Conservation (phyloP, 257 asterid species). For the Coffea eugenioides region DNA sequence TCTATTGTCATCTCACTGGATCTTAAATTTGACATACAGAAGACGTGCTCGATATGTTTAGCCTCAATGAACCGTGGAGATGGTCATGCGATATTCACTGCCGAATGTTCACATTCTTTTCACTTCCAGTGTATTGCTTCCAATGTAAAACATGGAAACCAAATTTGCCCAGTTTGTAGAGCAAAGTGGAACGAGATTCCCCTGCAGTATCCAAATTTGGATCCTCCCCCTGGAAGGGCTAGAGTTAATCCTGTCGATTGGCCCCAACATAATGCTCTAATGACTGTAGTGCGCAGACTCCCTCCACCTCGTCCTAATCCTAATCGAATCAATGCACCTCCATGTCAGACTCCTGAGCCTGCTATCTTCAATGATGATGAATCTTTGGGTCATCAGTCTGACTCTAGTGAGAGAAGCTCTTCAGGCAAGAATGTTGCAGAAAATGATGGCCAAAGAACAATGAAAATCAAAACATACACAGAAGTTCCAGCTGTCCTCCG, state of each 20-base stretch:
- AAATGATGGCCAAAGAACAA: conserved; percentile 36
- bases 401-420: conserved; percentile 27
- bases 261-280: conserved; percentile 54
- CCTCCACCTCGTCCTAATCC: conserved; percentile 73
- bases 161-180: conserved; percentile 88
- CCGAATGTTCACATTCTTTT: conserved; percentile 94
- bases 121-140: conserved; percentile 96
- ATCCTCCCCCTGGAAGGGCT: conserved; percentile 46
- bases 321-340: conserved; percentile 38
- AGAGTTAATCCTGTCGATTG: conserved; percentile 55
- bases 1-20: conserved; percentile 14
- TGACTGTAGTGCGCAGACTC: conserved; percentile 59
- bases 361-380: conserved; percentile 84
- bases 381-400: conserved; percentile 52
- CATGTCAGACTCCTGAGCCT: conserved; percentile 69
- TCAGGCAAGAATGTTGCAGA: conserved; percentile 25
- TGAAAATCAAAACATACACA: conserved; percentile 58
- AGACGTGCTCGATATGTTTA: conserved; percentile 86
- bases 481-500: conserved; percentile 65
- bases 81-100: conserved; percentile 94
- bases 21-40: conserved; percentile 45
- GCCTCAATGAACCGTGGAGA: conserved; percentile 81
- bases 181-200: conserved; percentile 95
- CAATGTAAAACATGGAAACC: conserved; percentile 90
- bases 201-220: conserved; percentile 54